Base-by-base conservation (phyloP, 139 green algal genomes). In the Microglena sp. region DNA sequence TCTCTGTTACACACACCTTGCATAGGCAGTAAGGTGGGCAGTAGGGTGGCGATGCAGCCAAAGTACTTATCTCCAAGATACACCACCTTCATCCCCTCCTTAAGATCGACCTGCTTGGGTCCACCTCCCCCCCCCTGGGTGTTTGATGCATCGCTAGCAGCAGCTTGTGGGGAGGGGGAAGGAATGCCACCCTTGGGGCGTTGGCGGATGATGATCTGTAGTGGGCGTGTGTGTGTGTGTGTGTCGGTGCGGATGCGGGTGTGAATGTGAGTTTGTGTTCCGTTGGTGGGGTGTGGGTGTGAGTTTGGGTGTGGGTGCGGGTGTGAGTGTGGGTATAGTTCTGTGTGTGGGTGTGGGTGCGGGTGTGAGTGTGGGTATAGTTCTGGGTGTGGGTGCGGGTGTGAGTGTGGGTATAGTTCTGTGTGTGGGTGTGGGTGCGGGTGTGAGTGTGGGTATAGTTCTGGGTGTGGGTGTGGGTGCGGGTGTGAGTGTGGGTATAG, bases 11-110 rank as follows among this genome's bases (percentile, higher is more conserved):
- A n/a, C n/a, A n/a, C n/a, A n/a, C n/a, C n/a, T n/a, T n/a, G n/a
- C n/a, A n/a, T n/a, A n/a, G n/a, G n/a, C n/a, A n/a, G n/a, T 0
- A 75, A 71, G 50, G 79, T 56, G 4, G 73, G 69, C 62, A 92
- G 65, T 6, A 96, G 69, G 0, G 72, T 90, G 29, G 76, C 86
- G 44, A 88, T 33, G 65, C 76, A 87, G 44, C 90, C 90, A 66
- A 87, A 96, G 79, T 94, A 69, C 40, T 62, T 74, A 69, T 59
- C 77, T 63, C 57, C 85, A 31, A 95, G 67, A 73, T 85, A 95
- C 27, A 95, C 62, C 27, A 68, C 44, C 24, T 26, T 8, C 53
- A 60, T 26, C 6, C 53, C 53, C 24, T 60, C 53, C 53, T 28
- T 18, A 22, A 60, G 53, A 26, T 60, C 60, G 3, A 43, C 58